Base-by-base conservation (phyloP, 768 basidiomycete species). In the Daedalea quercina region DNA sequence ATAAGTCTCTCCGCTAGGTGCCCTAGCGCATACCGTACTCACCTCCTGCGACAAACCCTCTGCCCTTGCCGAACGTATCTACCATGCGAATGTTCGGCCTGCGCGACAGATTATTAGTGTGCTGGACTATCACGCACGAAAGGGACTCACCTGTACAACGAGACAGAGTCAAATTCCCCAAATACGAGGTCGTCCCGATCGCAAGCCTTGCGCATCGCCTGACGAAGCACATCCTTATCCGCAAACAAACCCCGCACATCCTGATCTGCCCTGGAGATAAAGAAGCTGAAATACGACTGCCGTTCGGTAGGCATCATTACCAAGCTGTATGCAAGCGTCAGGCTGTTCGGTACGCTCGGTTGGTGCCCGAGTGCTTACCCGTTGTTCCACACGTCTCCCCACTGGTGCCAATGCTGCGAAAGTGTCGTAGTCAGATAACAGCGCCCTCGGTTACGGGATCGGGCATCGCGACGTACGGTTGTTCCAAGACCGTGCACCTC, bases 51-150 rank as follows among this genome's bases (percentile, higher is more conserved):
- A 80, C 44, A 52, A 77, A 78, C 8, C 73, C 74, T 20, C 74
- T 64, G 3, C 75, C 76, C 3, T 57, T 51, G 19, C 64, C 57
- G 57, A 79, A 73, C 22, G 59, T 67, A 34, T 77, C 58, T 0
- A 71, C 73, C 75, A 78, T 76, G 9, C 79, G 68, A 25, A 79
- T 70, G 57, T 78, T 77, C 1, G 76, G 70, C 24, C 77, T 74
- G 44, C 26, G 56, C 11, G 6, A 31, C 4, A 11, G 6, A 31
- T 6, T 11, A 11, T 31, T 11, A 31, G 28, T 31, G 28, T 6
- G 11, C 28, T 6, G 46, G 25, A 24, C 7, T n/a, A 47, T 15
- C 15, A 31, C 33, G 15, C 15, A 17, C 24, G 44, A 7, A 25
- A 23, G 24, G n/a, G 15, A 17, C n/a, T 31, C 6, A 31, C 28